Conservation (phyloP, 2,329 filamentous ascomycete species). For the Neopestalotiopsis sp. region DNA sequence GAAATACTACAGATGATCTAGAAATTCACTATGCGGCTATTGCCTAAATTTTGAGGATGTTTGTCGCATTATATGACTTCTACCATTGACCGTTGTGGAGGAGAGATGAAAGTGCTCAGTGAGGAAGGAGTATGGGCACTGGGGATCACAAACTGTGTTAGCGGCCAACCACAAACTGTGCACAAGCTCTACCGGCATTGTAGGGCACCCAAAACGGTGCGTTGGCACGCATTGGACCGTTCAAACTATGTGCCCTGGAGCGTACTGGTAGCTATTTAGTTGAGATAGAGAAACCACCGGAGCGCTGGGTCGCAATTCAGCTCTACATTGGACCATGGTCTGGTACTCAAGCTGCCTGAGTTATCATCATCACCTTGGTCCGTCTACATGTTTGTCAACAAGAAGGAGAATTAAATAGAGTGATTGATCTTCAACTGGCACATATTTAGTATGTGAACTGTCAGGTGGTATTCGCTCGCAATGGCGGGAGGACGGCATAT, state of each 20-base stretch:
- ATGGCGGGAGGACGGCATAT: constrained; percentile 7
- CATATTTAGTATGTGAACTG: constrained; percentile 5
- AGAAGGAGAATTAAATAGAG: neutral
- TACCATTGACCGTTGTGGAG: neutral
- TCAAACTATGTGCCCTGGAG: neutral
- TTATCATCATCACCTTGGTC: neutral
- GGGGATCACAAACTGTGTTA: neutral
- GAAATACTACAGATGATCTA: neutral
- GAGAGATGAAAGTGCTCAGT: neutral
- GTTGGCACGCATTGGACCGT: constrained; percentile 1
- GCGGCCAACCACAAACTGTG: neutral
- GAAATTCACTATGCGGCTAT: neutral
- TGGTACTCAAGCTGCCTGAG: neutral
- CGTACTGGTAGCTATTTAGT: neutral
- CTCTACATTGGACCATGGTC: neutral
- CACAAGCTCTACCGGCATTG: neutral
- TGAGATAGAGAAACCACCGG: no score
- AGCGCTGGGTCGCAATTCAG: neutral
- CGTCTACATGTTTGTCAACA: neutral
- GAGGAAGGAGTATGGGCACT: neutral
- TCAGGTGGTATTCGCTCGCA: constrained; percentile 16
- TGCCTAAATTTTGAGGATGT: no score
- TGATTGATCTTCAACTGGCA: neutral
- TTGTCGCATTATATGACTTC: no score
- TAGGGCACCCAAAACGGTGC: neutral